Base-by-base conservation (phyloP, 305 asterid species). In the Fraxinus sp. region DNA sequence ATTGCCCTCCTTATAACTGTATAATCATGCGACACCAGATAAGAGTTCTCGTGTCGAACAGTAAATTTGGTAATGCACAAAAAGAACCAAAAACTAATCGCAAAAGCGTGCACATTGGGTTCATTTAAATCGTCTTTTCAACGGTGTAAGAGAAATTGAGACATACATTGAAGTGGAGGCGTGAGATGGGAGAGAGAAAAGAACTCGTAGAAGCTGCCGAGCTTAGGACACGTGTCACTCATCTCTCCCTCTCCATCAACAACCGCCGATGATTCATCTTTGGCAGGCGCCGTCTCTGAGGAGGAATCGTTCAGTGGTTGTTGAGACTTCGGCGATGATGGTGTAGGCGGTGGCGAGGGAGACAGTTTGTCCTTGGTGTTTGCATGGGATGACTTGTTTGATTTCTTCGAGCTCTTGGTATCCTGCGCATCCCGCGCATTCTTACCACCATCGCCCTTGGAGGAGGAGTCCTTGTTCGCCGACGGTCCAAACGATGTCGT, bases 171-270 rank as follows among this genome's bases (percentile, higher is more conserved):
- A 80, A 96, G 87, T 79, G 99, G 99, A 78, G 99, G 98, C 77
- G 94, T 91, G 88, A 95, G 97, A 89, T 96, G 98, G 64, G 98
- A 92, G 74, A 96, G 98, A 30, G 99, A 96, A 75, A 96, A 96
- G 91, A 96, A 96, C 86, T 96, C 98, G 86, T 96, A 96, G 87
- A 96, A 96, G 92, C 93, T 93, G 78, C 97, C 98, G 72, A 96
- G 86, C 89, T 92, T 93, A 52, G 98, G 98, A 46, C 93, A 92
- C 78, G 98, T 88, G 86, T 93, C 89, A 78, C 88, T 91, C 97
- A 95, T 92, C 86, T 93, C 98, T 83, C 94, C 98, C 77, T 93
- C 98, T 55, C 87, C 92, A 41, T 93, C 97, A 72, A 86, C 83
- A 30, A 90, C 87, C 71, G 82, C 87, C 41, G 87, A 77, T 33